Base-by-base conservation (phyloP, 2,329 filamentous ascomycete genomes). In the Phialemonium atrogriseum region DNA sequence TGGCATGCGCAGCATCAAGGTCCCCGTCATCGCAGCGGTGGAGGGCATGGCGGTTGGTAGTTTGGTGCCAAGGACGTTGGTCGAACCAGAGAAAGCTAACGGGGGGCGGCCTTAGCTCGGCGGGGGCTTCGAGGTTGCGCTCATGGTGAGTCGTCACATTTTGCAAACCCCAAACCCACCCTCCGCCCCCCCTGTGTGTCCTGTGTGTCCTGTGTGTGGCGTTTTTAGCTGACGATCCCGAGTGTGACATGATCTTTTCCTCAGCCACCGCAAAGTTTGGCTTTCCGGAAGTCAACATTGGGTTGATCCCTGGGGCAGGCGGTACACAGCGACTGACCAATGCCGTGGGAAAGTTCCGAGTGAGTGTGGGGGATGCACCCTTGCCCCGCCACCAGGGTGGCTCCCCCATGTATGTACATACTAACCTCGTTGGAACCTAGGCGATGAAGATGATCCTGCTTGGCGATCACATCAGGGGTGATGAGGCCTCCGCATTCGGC, bases 1-100 rank as follows among this genome's bases (percentile, higher is more conserved):
- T 28, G 55, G 49, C 11, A 50, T 62, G 28, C 48, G 47, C 14
- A 36, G 38, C n/a, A 52, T 61, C 39, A 49, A 50, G 18, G 70
- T 70, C 44, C 67, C 66, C 3, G 42, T 68, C 27, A 53, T 71
- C 34, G 66, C 65, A 8, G 64, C 64, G 13, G 64, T 70, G 14
- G 58, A 65, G 40, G 66, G 67, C 29, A 58, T 63, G 47, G 66
- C 67, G 40, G 65, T 69, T 43, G 54, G 65, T 55, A 5, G 15
- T 22, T 10, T 9, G n/a, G 14, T 21, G 10, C 12, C 12, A 17
- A 32, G 27, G 29, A 31, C 34, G 16, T 12, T 33, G n/a, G 29
- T 25, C 11, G 10, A 21, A 14, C 16, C 16, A 13, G 12, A 28
- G 35, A 19, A 18, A 19, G 5, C 11, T 25, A 18, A 19, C 29